Percentiles rank a stretch among this genome's conserved stretches.
These are phyloP conservation scores for Plasmodium inui DNA, from an alignment of 169 alveolate genomes.

Conservation along the genomic window DNA sequence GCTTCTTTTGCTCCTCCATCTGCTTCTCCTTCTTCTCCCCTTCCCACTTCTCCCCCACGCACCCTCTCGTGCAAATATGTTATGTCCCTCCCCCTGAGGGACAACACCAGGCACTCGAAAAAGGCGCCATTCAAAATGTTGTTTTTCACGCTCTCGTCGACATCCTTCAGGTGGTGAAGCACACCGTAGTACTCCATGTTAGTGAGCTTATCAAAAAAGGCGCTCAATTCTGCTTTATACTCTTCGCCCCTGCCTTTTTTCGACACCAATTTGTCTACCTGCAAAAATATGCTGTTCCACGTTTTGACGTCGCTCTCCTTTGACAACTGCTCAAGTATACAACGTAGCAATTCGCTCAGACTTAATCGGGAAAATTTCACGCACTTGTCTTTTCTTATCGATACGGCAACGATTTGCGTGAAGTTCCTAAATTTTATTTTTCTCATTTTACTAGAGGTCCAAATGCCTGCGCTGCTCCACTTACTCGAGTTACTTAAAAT, in stretches of 20 bases:
- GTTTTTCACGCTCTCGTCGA: conserved; percentile 40
- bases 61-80: conserved; percentile 16
- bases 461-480: neutral
- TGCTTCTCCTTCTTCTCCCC: neutral
- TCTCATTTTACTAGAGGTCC: conserved; percentile 15
- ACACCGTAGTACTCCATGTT: conserved; percentile 28
- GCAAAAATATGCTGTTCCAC: conserved; percentile 55
- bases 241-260: conserved; percentile 45
- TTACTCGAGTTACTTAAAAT: neutral
- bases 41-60: neutral
- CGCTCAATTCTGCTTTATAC: conserved; percentile 11
- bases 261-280: conserved; percentile 34
- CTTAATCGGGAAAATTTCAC: conserved; percentile 43
- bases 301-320: conserved; percentile 3
- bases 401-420: conserved; percentile 14
- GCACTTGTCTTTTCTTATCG: conserved; percentile 19
- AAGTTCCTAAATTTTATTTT: conserved; percentile 29
- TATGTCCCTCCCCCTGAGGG: conserved; percentile 37
- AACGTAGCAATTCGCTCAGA: conserved; percentile 27
- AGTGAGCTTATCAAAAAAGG: conserved; percentile 14
- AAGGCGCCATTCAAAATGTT: conserved; percentile 22
- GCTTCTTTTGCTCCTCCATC: neutral
- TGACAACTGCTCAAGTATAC: conserved; percentile 13
- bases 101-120: conserved; percentile 41
- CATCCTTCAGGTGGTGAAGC: conserved; percentile 31